Base-by-base conservation (phyloP, 1,284 basidiomycete species). In the Trichosporon ovoides region DNA sequence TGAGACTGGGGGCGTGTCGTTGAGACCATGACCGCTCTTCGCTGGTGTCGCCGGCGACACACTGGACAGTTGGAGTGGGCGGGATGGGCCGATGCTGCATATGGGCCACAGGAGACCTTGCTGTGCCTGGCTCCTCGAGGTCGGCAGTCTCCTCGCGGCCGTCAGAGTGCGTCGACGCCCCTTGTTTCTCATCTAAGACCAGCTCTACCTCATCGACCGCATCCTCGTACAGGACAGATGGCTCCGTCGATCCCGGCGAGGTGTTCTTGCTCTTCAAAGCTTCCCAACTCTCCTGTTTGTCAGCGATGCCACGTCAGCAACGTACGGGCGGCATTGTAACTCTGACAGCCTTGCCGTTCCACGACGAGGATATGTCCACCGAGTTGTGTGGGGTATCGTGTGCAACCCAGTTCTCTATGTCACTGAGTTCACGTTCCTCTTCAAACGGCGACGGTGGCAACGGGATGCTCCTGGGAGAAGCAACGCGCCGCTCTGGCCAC, bases 401-500 rank as follows among this genome's bases (percentile, higher is more conserved):
- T 12, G 10, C 38, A 19, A 50, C 34, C 16, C 34, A 36, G 20
- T 13, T 43, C 48, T 62, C 60, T 4, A 62, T 50, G 3, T 13
- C 38, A 28, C 43, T 48, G 24, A 48, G 16, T 16, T 53, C 40
- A 1, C 57, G 48, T 12, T 62, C 57, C 16, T 37, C 53, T 12
- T 56, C 52, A 7, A 37, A 38, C 18, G 61, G 61, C 7, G 61
- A 62, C 1, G 50, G 43, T 22, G 61, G 61, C n/a, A 62, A 53
- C 3, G 61, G 57, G 6, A 59, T 57, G 14, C 51, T 40, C 50
- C 37, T 31, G 9, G 50, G 38, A 7, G 38, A 37, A 2, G 37
- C 20, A 6, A 52, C 56, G 13, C 35, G 18, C 34, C 38, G 49
- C 6, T 38, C 14, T 1, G 60, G 60, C 60, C 60, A 62, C 2